Base-by-base conservation (phyloP, 2,329 filamentous ascomycete genomes). In the Colletotrichum sp. region DNA sequence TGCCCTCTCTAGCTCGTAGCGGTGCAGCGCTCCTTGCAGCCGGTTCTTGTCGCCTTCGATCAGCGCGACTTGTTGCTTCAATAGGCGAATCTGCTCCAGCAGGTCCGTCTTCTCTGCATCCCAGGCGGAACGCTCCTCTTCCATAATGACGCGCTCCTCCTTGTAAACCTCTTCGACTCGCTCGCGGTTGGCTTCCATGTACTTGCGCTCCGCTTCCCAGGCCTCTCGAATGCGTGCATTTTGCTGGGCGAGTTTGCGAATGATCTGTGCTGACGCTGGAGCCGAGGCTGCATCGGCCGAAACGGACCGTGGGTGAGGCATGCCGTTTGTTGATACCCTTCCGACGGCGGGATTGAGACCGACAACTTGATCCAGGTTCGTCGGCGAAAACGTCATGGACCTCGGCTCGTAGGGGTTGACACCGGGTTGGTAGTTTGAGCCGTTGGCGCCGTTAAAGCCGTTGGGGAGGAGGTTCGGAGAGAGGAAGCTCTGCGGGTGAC, bases 141-240 rank as follows among this genome's bases (percentile, higher is more conserved):
- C 88, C 87, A 91, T 90, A 72, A 90, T 85, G 66, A 83, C 84
- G 9, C 89, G 87, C 79, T 91, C 89, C 78, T 90, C 88, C 77
- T 87, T 87, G 79, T 90, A 90, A n/a, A 91, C 87, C 79, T 90
- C 88, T 78, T 91, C 90, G 6, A 88, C 89, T 16, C 89, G 87
- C 62, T 87, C 86, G 13, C 89, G 87, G 77, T 88, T 90, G 8
- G 88, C 89, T 79, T 91, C 89, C 72, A 91, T 84, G 72, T 90
- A 87, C 66, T 86, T 87, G 39, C 89, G 87, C 80, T 91, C 89
- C 12, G 87, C 87, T 79, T 89, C 88, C 89, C 89, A 90, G 24
- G 87, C 88, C 74, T 89, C 88, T 28, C 87, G 83, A 55, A 88
- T 87, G 32, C 84, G 79, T 36, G 82, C 79, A 77, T 87, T 87